Evolutionary conservation across 2,329 filamentous ascomycete genomes (phyloP), one percentile per base, ranked within the genome.

Genomic region (Penicillium freii): DNA sequence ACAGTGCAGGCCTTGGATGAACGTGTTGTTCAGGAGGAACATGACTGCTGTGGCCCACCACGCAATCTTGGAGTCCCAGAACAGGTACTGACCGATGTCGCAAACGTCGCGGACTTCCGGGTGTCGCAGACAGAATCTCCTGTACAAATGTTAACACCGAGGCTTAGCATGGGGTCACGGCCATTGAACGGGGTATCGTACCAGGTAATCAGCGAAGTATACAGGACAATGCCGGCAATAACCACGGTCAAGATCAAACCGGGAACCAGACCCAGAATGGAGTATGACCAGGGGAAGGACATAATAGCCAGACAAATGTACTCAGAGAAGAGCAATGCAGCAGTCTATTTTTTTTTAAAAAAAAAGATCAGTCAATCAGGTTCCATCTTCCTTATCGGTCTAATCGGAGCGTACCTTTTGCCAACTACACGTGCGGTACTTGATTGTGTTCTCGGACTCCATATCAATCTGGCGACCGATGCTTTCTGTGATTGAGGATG

Each of bases 231-330:
- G 5, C 78, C 82, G 27, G 92, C 91, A 57, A 95, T 83, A 31
- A 93, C 83, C 2, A 89, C 81, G 0, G 92, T 96, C 70, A 96
- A 72, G 60, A 96, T 93, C 53, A 97, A 74, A 25, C 90, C 92
- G 0, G 92, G 92, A 0, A 96, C 90, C 17, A 97, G 82, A 8
- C 92, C 92, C 8, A 97, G 83, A 29, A 93, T 79, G 43, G 91
- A 90, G 75, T 97, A 97, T 0, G 91, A 96, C 83, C 90, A 96
- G 0, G 92, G 92, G 66, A 97, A 97, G 50, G 90, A 95, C 92
- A 97, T 96, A 71, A 96, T 96, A 23, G 84, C 84, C 75, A 97
- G 78, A 73, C 91, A 96, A 58, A 97, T 97, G 73, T 97, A 97
- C 79, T 97, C 92, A 50, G 91, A 94, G 77, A 97, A 96, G 51